Percentiles rank a stretch among this genome's conserved stretches.
These are phyloP conservation scores for Austroboletus eburneus DNA, from an alignment of 768 basidiomycete genomes.

Conservation along the genomic window DNA sequence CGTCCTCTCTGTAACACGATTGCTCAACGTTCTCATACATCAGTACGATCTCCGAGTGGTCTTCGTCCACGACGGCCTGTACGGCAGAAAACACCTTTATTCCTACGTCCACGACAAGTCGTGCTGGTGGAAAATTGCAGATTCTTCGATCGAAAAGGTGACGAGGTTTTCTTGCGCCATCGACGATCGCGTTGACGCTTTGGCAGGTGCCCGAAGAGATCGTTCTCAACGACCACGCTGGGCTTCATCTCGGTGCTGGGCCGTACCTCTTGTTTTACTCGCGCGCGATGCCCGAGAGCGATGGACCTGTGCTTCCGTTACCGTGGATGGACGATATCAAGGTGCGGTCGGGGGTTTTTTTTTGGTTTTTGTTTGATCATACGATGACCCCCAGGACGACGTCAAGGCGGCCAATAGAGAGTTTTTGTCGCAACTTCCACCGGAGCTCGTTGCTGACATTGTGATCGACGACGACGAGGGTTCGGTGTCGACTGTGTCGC, in stretches of 20 bases:
- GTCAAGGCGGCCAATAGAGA: constrained; percentile 36
- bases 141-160: constrained; percentile 65
- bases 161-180: neutral
- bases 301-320: constrained; percentile 7
- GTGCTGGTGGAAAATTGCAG: constrained; percentile 80
- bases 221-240: constrained; percentile 64
- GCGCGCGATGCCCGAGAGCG: constrained; percentile 26
- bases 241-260: constrained; percentile 71
- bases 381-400: constrained; percentile 18
- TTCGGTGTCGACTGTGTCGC: too few species aligned
- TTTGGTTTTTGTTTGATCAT: neutral
- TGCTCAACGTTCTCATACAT: neutral
- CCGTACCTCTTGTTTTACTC: constrained; percentile 77
- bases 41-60: constrained; percentile 82
- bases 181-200: neutral
- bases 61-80: constrained; percentile 72
- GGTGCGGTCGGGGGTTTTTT: constrained; percentile 6
- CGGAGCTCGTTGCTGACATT: constrained; percentile 27
- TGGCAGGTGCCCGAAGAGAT: constrained; percentile 64
- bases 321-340: constrained; percentile 32
- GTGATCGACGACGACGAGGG: constrained; percentile 10
- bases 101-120: constrained; percentile 65
- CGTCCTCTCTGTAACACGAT: neutral
- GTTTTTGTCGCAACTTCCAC: constrained; percentile 34
- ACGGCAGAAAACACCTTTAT: constrained; percentile 73